These are phyloP conservation scores for Malus hybrid DNA, from an alignment of 331 rosid genomes.

Conservation along the genomic window DNA sequence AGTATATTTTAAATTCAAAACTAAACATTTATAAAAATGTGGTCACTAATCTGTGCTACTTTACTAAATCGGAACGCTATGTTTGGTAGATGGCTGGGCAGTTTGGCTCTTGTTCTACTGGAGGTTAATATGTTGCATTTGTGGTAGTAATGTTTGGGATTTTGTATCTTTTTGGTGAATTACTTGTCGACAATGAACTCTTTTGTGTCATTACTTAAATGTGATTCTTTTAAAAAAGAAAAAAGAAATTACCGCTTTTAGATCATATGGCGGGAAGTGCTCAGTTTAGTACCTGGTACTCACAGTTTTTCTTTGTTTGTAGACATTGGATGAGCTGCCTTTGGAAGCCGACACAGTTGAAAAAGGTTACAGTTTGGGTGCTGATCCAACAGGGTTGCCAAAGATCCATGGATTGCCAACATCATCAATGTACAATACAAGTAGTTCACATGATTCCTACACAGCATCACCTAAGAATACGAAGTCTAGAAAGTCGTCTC, in stretches of 20 bases:
- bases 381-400: constrained; percentile 68
- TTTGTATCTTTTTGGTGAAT: background rate
- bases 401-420: constrained; percentile 58
- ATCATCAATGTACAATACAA: constrained; percentile 45
- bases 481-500: constrained; percentile 52
- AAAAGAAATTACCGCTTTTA: background rate
- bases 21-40: background rate
- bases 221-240: background rate
- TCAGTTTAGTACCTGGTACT: background rate
- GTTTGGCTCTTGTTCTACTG: background rate
- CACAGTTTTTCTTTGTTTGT: constrained; percentile 13
- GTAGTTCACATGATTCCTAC: constrained; percentile 42
- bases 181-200: background rate
- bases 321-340: constrained; percentile 91
- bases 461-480: constrained; percentile 49
- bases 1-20: background rate
- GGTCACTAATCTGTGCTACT: background rate
- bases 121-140: background rate
- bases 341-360: constrained; percentile 85
- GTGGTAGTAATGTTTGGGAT: background rate
- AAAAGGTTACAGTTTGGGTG: constrained; percentile 56
- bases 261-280: background rate
- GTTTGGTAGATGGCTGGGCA: background rate
- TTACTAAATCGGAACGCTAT: background rate
- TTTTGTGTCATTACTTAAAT: background rate